A percentile compares a stretch with the other conserved stretches of the same genome.
phyloP scores from a whole-genome alignment of 106 monocot genomes.

The Dendrobium nobile region DNA sequence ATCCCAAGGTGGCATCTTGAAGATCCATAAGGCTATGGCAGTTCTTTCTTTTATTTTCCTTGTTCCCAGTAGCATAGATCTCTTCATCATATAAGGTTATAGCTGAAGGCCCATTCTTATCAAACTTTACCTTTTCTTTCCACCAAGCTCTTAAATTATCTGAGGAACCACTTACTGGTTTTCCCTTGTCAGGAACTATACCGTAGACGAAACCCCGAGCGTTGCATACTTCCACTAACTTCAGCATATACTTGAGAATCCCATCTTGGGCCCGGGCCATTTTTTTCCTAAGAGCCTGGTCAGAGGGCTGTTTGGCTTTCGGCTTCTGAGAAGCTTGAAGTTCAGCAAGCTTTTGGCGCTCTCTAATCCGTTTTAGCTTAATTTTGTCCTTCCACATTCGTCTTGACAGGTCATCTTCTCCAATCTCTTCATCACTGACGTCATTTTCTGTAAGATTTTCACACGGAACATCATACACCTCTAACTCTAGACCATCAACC shows the following conservation, averaged over 20 bases:
- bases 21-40: conserved; percentile 63
- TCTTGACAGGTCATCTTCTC: conserved; percentile 48
- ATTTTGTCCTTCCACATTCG: conserved; percentile 95
- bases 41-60: conserved; percentile 32
- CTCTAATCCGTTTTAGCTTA: conserved; percentile 80
- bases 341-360: conserved; percentile 41
- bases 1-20: conserved; percentile 97
- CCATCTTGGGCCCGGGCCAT: conserved; percentile 98
- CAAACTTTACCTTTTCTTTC: conserved; percentile 99
- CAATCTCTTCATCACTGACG: conserved; percentile 98
- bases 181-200: conserved; percentile 95
- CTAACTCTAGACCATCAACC: conserved; percentile 55
- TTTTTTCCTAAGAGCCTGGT: conserved; percentile 87
- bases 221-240: conserved; percentile 96
- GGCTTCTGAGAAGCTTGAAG: conserved; percentile 43
- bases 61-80: conserved; percentile 35
- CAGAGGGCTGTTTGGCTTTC: conserved; percentile 58
- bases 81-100: conserved; percentile 81
- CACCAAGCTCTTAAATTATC: conserved; percentile 99
- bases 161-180: conserved; percentile 89
- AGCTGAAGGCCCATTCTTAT: conserved; percentile 83
- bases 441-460: conserved; percentile 86
- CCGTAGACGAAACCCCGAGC: conserved; percentile 96
- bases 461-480: conserved; percentile 55
- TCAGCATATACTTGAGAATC: conserved; percentile 96